Evolutionary conservation across 768 basidiomycete species (phyloP), one percentile per base, ranked within the genome.

Genomic region (Lactarius tabidus): DNA sequence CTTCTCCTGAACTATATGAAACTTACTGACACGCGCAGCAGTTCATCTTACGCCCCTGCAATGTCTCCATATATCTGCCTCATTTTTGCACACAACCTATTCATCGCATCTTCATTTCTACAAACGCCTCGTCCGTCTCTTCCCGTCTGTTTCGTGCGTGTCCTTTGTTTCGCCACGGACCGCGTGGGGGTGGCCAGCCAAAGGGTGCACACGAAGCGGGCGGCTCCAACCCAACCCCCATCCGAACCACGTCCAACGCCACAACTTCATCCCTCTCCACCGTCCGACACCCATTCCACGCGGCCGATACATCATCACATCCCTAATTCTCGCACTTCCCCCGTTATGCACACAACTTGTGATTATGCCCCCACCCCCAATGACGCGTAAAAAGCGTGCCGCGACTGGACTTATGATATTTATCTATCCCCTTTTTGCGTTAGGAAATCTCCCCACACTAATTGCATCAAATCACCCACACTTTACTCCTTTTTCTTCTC

Each of bases 41-140:
- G 61, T 57, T 62, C 65, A 62, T 58, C 60, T 66, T 62, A 66
- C 65, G 65, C 57, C 65, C n/a, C 35, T 54, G 65, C 65, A 66
- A 66, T 62, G 65, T 62, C 41, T 39, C 41, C 51, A 66, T 62
- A 55, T 29, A 62, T 66, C 65, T 59, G 36, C 35, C 60, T 58
- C 65, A 66, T 55, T 60, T n/a, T 62, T 51, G 48, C 48, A 54
- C 65, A 66, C 65, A 58, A 41, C 57, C 57, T 59, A 62, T 62
- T 54, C 65, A 58, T 66, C 61, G 57, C 65, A 66, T 66, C 65
- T 26, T 38, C 52, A 53, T 62, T 35, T 62, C 45, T n/a, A 59
- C 48, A 35, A 38, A 35, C 18, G 10, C 26, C 23, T 26, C 64
- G 2, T 15, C 59, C 17, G 5, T 54, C n/a, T 36, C 43, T 56